phyloP scores from a whole-genome alignment of 257 asterid genomes.

The Solanum phureja region DNA sequence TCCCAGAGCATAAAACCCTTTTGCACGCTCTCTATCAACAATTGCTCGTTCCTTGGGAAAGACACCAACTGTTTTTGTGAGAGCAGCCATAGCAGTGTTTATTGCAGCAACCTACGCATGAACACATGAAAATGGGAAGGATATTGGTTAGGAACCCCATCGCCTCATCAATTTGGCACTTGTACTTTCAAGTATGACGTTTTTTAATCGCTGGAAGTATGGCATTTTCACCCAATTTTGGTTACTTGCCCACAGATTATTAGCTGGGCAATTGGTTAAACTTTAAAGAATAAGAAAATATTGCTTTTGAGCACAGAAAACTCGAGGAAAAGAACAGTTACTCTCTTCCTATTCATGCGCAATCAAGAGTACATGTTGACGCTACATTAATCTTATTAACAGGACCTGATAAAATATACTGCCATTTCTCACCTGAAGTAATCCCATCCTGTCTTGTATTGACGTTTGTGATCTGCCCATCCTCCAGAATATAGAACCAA shows the following conservation, averaged over 20 bases:
- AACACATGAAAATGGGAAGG: neutral
- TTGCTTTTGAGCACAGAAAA: neutral
- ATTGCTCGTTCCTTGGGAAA: conserved; percentile 97
- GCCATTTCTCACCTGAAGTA: conserved; percentile 65
- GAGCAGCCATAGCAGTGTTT: conserved; percentile 99
- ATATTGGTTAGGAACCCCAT: neutral
- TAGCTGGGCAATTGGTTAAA: neutral
- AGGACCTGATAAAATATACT: neutral
- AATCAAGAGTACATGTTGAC: neutral
- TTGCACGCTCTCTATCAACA: conserved; percentile 89
- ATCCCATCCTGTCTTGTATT: conserved; percentile 92
- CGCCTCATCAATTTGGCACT: neutral
- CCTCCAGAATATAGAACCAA: conserved; percentile 99
- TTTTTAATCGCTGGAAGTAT: neutral
- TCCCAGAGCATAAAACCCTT: conserved; percentile 79
- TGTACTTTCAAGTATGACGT: neutral
- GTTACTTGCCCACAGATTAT: neutral
- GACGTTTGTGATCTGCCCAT: conserved; percentile 93
- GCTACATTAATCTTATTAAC: neutral
- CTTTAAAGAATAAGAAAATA: neutral
- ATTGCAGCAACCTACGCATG: conserved; percentile 83
- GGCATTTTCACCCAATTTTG: neutral
- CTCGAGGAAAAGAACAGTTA: neutral
- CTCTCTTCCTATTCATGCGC: neutral
- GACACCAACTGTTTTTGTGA: conserved; percentile 93